Evolutionary conservation across 345 rosid species (phyloP), one percentile per base, ranked within the genome.

Genomic region (Capsella bursapastoris): DNA sequence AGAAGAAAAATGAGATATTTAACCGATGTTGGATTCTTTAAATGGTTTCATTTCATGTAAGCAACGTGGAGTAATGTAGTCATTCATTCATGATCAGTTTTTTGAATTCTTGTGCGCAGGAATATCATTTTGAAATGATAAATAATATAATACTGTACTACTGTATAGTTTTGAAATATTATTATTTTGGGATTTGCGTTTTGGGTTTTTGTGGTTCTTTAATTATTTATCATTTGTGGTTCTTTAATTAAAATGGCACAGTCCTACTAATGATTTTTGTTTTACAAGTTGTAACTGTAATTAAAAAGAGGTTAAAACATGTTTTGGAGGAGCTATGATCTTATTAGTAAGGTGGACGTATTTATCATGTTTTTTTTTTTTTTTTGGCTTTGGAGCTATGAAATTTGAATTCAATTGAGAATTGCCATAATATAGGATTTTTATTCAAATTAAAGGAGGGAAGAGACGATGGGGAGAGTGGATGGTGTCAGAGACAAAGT

Each of bases 51-150:
- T 34, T 74, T 28, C 66, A 74, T 74, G 43, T 32, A 51, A 67
- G 78, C 73, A 66, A 74, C 73, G 78, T 75, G 78, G 62, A 58
- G 62, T 31, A 12, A 29, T 59, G 78, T 40, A 67, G 68, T 40
- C 55, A 32, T 32, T 6, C 6, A 32, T 1, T 34, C 37, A 67
- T 59, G 68, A 59, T 67, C 65, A 34, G 14, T 9, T 8, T 9
- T 67, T 75, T 75, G 78, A 75, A 75, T 67, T 66, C 11, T 38
- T 58, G 28, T 59, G 56, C 59, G 51, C 34, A 47, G 13, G 51
- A 27, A 35, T 56, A 56, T 57, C 7, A 48, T 65, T 65, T 73
- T 73, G 52, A 74, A 74, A 34, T 44, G 7, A 25, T 73, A 64
- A 55, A 28, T 60, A 22, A 61, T 34, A 34, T 34, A 34, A 7